Evolutionary conservation across 345 rosid genomes (phyloP).

Genomic region (Mercurialis annua): DNA sequence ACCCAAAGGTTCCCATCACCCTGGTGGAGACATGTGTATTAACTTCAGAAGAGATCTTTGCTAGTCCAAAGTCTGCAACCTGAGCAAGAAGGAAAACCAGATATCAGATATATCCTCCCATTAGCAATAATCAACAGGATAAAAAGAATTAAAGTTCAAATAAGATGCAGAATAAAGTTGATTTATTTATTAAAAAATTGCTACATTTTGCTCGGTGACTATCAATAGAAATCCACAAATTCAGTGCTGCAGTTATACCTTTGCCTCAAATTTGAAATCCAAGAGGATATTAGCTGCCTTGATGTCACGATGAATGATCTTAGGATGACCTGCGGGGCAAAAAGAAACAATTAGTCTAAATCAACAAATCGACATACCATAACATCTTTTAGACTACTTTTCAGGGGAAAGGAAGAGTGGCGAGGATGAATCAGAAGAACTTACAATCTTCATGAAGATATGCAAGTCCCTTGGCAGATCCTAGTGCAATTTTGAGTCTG

Average conservation of each 20-base stretch:
- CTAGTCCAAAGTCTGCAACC: constrained; percentile 99
- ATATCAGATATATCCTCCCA: neutral
- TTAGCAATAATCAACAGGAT: neutral
- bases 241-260: constrained; percentile 39
- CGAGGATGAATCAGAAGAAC: constrained; percentile 20
- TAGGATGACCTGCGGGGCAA: constrained; percentile 66
- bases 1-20: constrained; percentile 99
- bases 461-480: constrained; percentile 91
- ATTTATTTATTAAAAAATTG: neutral
- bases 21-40: constrained; percentile 92
- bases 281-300: constrained; percentile 82
- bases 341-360: neutral
- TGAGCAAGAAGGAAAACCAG: constrained; percentile 24
- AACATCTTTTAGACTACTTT: neutral
- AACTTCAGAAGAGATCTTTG: constrained; percentile 68
- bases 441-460: constrained; percentile 97
- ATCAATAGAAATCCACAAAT: neutral
- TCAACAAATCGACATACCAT: neutral
- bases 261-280: constrained; percentile 83
- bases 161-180: neutral
- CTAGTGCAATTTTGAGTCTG: constrained; percentile 74
- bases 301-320: constrained; percentile 92
- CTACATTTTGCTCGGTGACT: neutral
- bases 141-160: neutral
- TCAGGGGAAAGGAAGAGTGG: neutral